Base-by-base conservation (phyloP, 768 basidiomycete genomes). In the Agaricus blazei region DNA sequence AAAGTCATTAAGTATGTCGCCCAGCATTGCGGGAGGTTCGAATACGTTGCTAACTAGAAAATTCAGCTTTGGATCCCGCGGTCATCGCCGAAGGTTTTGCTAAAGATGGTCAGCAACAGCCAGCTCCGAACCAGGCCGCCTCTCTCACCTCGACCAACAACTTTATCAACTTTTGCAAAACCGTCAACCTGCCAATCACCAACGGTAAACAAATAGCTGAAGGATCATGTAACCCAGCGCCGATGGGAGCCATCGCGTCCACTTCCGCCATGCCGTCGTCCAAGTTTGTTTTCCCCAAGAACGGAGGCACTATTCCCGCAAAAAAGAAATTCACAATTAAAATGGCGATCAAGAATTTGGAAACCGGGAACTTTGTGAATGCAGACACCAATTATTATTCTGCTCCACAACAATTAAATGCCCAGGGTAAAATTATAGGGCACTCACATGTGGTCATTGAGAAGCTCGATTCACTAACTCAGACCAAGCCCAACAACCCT, bases 391-490 rank as follows among this genome's bases (percentile, higher is more conserved):
- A 75, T 62, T 82, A 79, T 68, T 83, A 79, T 59, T 69, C 75
- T 46, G 84, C 79, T 6, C 84, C 81, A 27, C 82, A 83, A 63
- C 76, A 79, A 52, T 61, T 82, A 26, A 77, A 84, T 63, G 65
- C 23, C 0, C 67, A 76, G 54, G 84, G 84, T 9, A 66, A 74
- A 51, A 77, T 85, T 64, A 70, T 75, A 52, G 83, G 80, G 2
- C 79, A 82, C 71, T 80, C 78, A 6, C 84, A 87, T 67, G 70
- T 85, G 61, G 81, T 82, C 59, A 71, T 85, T 58, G 78, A 85
- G 68, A 53, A 61, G 46, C 69, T 85, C 54, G 67, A 66, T n/a
- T 62, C 78, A 34, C 68, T 78, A 26, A 68, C 68, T 37, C 70
- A 74, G 60, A 82, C 80, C 26, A 70, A 70, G 1, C 68, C 77